A percentile compares a stretch with the other conserved stretches of the same genome.
phyloP scores from a whole-genome alignment of 139 green algal species.

The Closterium sp. region DNA sequence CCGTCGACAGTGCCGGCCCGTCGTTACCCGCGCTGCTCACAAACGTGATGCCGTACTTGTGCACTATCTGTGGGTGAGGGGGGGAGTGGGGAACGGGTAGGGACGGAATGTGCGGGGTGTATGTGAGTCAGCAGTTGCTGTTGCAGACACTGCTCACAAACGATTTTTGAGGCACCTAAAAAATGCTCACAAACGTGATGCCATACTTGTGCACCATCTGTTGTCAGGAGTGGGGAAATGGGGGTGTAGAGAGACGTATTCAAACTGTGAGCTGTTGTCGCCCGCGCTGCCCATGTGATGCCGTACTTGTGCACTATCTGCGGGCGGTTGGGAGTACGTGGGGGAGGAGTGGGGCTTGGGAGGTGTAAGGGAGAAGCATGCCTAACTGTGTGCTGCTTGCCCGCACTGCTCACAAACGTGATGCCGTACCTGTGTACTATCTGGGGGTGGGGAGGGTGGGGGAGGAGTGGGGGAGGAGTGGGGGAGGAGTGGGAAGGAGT shows the following conservation, averaged over 20 bases:
- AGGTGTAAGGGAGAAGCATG: too few species aligned
- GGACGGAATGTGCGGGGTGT: too few species aligned
- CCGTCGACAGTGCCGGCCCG: constrained; percentile 80
- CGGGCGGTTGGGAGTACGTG: too few species aligned
- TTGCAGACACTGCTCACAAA: constrained; percentile 64
- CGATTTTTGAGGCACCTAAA: constrained; percentile 82
- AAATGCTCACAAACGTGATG: constrained; percentile 74
- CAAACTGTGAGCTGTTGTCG: too few species aligned
- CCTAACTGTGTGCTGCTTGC: too few species aligned
- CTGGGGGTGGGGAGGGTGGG: not conserved
- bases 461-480: too few species aligned
- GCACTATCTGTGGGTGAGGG: constrained; percentile 49
- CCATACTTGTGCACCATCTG: constrained; percentile 73
- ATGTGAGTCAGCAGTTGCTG: too few species aligned
- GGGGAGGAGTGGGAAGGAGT: too few species aligned
- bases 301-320: constrained; percentile 76
- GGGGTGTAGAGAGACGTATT: too few species aligned
- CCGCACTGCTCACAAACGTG: constrained; percentile 76
- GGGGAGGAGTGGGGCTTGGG: too few species aligned
- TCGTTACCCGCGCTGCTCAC: constrained; percentile 78
- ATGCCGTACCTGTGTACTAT: constrained; percentile 79
- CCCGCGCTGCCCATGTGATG: constrained; percentile 76
- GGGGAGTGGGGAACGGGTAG: too few species aligned
- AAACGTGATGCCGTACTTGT: constrained; percentile 84
- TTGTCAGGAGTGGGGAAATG: too few species aligned